Base-by-base conservation (phyloP, 2,329 filamentous ascomycete genomes). In the Claviceps digitariae region DNA sequence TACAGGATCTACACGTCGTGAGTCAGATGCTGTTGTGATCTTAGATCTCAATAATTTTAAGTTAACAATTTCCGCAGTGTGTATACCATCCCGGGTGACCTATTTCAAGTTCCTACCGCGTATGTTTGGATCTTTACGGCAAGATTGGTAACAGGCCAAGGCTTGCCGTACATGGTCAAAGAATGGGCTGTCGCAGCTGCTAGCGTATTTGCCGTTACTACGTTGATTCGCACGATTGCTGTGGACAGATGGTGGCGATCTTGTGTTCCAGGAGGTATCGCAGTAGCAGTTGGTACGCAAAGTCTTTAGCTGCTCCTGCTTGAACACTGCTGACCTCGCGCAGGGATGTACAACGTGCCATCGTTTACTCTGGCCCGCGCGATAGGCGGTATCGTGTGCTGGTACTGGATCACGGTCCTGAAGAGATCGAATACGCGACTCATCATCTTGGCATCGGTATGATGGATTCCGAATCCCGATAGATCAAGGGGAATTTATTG, bases 101-200 rank as follows among this genome's bases (percentile, higher is more conserved):
- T 96, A 52, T 97, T 98, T 66, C 86, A 95, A 64, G 90, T 95
- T 1, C 93, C 93, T 0, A 97, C 93, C 0, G 91, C 84, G 0
- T 96, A 91, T 65, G 90, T 98, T 5, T 98, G 93, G 93, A 87
- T 98, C 52, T 96, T 96, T 67, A 98, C 93, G 0, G 91, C 93
- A 1, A 78, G 93, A 17, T 76, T 98, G 2, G 90, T 98, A 10
- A 97, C 90, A 0, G 93, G 93, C 1, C 79, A 93, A 58, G 93
- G 93, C 0, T 67, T 98, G 44, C 93, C 93, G 0, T 74, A 80
- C 1, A 90, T 90, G 82, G 90, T 89, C 0, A 82, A 80, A 63
- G 82, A 90, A 62, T 94, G 86, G 73, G 87, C 91, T 0, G 69
- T 83, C 0, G 83, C 81, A 0, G 84, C 86, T n/a, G 90, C 84